These are phyloP conservation scores for Sicyos edulis DNA, from an alignment of 306 rosid species.

Conservation along the genomic window DNA sequence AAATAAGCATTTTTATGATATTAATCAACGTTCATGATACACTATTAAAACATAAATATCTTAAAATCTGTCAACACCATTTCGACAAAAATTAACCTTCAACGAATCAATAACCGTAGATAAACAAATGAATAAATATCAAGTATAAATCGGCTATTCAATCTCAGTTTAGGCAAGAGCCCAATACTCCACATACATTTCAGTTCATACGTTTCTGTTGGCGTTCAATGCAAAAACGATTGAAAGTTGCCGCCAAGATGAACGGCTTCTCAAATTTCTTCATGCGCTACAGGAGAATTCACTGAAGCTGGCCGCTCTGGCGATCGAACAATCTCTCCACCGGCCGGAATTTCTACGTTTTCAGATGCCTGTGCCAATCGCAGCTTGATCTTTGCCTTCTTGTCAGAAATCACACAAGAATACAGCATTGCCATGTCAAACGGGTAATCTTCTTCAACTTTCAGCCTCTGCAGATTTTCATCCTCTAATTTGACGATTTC, in stretches of 20 bases:
- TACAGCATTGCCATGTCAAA: constrained; percentile 29
- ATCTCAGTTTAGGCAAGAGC: background rate
- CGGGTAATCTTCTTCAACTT: constrained; percentile 29
- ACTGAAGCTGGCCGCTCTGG: background rate
- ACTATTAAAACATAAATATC: no score
- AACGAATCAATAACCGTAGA: no score
- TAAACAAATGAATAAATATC: no score
- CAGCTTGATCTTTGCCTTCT: constrained; percentile 33
- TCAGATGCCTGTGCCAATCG: constrained; percentile 39
- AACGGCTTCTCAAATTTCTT: background rate
- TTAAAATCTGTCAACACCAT: no score
- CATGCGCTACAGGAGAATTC: background rate
- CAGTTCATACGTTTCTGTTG: background rate
- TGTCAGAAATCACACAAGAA: constrained; percentile 41
- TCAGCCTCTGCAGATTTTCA: constrained; percentile 37
- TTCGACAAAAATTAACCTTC: no score
- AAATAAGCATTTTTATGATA: no score
- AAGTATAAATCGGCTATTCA: background rate
- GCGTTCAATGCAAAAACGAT: background rate
- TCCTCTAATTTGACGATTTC: constrained; percentile 43
- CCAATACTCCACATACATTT: background rate
- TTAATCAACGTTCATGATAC: no score
- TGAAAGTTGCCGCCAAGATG: background rate
- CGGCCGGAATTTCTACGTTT: constrained; percentile 34
- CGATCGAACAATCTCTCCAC: constrained; percentile 22